Conservation (phyloP, 352 stramenopile species). For the Phytophthora multivora region DNA sequence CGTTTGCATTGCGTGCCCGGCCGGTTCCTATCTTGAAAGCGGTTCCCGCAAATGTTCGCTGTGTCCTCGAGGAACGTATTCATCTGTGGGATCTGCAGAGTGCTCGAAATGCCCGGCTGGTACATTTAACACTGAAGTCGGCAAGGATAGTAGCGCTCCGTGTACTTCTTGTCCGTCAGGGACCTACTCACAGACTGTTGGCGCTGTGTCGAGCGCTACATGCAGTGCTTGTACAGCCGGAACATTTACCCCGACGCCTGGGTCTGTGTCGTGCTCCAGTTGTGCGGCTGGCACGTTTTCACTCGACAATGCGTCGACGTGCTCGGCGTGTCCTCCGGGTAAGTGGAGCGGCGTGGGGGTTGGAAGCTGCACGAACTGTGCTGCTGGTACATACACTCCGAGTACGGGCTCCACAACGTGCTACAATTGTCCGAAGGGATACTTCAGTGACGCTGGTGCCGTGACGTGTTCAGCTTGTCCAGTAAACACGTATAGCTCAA, state of each 20-base stretch:
- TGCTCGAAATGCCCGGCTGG: conserved; percentile 56
- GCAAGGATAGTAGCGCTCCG: conserved; percentile 38
- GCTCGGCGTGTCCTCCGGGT: conserved; percentile 45
- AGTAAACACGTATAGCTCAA: conserved; percentile 49
- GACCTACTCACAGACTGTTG: conserved; percentile 46
- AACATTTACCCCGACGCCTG: conserved; percentile 19
- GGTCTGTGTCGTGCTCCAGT: conserved; percentile 27
- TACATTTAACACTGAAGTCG: conserved; percentile 49
- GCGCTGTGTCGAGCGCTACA: conserved; percentile 31
- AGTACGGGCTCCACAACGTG: conserved; percentile 43
- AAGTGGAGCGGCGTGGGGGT: conserved; percentile 47
- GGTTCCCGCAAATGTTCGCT: conserved; percentile 56
- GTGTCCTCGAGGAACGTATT: conserved; percentile 55
- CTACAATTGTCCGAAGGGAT: conserved; percentile 59
- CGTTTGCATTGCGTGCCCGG: conserved; percentile 66
- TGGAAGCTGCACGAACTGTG: conserved; percentile 43
- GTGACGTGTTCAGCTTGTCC: conserved; percentile 49
- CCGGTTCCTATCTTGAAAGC: conserved; percentile 58
- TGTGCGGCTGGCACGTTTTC: conserved; percentile 48
- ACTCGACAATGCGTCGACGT: conserved; percentile 41
- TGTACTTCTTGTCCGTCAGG: conserved; percentile 59
- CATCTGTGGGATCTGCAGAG: conserved; percentile 38
- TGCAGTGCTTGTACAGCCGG: conserved; percentile 40
- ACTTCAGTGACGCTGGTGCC: conserved; percentile 53
- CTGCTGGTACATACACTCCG: conserved; percentile 53